Evolutionary conservation across 2,329 filamentous ascomycete genomes (phyloP).

Genomic region (Sphaerostilbella broomeana): DNA sequence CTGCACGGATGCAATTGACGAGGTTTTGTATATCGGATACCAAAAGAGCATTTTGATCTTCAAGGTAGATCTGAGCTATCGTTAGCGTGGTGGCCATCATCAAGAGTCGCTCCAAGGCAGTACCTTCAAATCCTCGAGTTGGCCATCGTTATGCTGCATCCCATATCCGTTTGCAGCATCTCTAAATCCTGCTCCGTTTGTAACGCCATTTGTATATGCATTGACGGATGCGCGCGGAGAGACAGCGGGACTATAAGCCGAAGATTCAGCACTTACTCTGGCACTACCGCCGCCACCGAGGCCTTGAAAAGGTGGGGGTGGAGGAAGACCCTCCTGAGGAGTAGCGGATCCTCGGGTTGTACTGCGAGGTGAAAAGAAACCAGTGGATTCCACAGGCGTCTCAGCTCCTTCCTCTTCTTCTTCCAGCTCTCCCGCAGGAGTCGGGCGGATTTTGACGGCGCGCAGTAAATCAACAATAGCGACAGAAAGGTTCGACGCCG

Average conservation of each 20-base stretch:
- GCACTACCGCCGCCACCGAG: conserved; percentile 45
- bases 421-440: conserved; percentile 68
- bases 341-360: conserved; percentile 28
- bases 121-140: conserved; percentile 46
- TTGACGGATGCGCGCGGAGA: conserved; percentile 56
- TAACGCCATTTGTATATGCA: conserved; percentile 31
- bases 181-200: conserved; percentile 31
- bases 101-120: conserved; percentile 15
- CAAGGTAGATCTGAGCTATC: conserved; percentile 59
- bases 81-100: conserved; percentile 13
- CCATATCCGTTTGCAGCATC: conserved; percentile 35
- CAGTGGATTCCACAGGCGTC: conserved; percentile 59
- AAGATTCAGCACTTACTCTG: conserved; percentile 60
- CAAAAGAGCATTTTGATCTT: conserved; percentile 73
- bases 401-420: conserved; percentile 64
- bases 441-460: conserved; percentile 73
- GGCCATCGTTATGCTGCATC: conserved; percentile 32
- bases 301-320: conserved; percentile 52
- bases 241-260: conserved; percentile 66
- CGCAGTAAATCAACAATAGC: conserved; percentile 82
- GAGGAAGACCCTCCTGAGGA: conserved; percentile 40
- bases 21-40: conserved; percentile 78
- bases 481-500: conserved; percentile 81
- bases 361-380: conserved; percentile 59
- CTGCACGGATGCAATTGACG: conserved; percentile 62